Conservation (phyloP, 2,329 filamentous ascomycete genomes). For the Coccinonectria pachysandricola region DNA sequence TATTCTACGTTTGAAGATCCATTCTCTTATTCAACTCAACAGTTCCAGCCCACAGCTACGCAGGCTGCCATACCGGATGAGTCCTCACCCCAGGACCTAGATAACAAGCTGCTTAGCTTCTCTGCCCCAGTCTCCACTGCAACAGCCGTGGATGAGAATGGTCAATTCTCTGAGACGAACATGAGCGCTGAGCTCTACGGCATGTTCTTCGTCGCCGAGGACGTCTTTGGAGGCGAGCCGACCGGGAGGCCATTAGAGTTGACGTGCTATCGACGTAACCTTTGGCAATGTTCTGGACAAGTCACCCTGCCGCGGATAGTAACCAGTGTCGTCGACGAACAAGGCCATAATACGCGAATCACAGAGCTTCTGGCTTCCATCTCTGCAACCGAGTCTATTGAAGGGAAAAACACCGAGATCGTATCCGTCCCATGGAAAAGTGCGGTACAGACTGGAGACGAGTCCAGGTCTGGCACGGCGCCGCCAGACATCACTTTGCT, state of each 20-base stretch:
- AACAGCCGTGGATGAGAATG: slow-evolving; percentile 55
- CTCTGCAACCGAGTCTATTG: slow-evolving; percentile 81
- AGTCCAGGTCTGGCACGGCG: slow-evolving; percentile 36
- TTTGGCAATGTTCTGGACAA: slow-evolving; percentile 89
- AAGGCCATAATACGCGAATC: slow-evolving; percentile 67
- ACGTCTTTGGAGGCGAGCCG: slow-evolving; percentile 57
- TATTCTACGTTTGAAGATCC: slow-evolving; percentile 56
- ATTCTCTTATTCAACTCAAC: slow-evolving; percentile 45
- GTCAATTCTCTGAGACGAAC: slow-evolving; percentile 50
- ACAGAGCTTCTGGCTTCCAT: slow-evolving; percentile 73
- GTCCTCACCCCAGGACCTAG: slow-evolving; percentile 45
- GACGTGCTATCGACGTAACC: slow-evolving; percentile 88
- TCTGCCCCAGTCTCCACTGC: slow-evolving; percentile 51
- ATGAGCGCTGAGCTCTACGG: slow-evolving; percentile 71
- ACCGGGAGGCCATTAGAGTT: slow-evolving; percentile 60
- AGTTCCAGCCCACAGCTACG: slow-evolving; percentile 34
- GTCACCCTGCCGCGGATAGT: slow-evolving; percentile 67
- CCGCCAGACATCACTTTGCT: slow-evolving; percentile 48
- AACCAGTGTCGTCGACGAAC: slow-evolving; percentile 59
- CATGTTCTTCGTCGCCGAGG: slow-evolving; percentile 83
- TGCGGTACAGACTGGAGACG: slow-evolving; percentile 44
- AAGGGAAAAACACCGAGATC: slow-evolving; percentile 84
- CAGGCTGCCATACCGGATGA: slow-evolving; percentile 35
- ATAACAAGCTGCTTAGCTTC: slow-evolving; percentile 67
- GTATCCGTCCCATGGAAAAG: slow-evolving; percentile 96